These are phyloP conservation scores for Trichomonascus vanleenenianus DNA, from an alignment of 805 yeast species.

Conservation along the genomic window DNA sequence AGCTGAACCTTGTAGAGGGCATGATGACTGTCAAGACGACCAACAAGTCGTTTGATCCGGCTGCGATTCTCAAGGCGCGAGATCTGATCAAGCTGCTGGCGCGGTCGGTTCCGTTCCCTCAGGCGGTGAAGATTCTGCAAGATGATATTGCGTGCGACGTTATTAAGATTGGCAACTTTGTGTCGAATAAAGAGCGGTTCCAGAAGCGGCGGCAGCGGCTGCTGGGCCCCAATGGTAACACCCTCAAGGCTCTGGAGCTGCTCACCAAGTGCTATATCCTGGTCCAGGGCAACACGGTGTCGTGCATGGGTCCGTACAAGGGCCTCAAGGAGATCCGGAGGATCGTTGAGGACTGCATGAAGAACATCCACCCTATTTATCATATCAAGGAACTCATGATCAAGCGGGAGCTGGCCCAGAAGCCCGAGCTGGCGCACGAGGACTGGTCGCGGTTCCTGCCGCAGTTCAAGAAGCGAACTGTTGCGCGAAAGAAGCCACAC, in stretches of 20 bases:
- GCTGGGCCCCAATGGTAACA: conserved; percentile 95
- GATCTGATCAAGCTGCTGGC: conserved; percentile 90
- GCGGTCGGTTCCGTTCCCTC: conserved; percentile 94
- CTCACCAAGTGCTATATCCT: conserved; percentile 92
- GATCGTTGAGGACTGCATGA: conserved; percentile 97
- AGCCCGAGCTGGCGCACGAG: conserved; percentile 91
- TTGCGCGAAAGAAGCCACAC: conserved; percentile 84
- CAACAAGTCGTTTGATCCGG: conserved; percentile 92
- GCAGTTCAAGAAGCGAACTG: conserved; percentile 91
- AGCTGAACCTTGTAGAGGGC: conserved; percentile 87
- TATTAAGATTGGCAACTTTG: conserved; percentile 86
- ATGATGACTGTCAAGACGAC: conserved; percentile 96
- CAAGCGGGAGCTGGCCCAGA: conserved; percentile 87
- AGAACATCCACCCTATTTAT: conserved; percentile 93
- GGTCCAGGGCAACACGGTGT: conserved; percentile 95
- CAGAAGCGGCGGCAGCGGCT: conserved; percentile 92
- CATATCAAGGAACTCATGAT: conserved; percentile 97
- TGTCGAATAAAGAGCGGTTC: conserved; percentile 85
- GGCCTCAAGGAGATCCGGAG: conserved; percentile 89
- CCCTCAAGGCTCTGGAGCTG: conserved; percentile 89
- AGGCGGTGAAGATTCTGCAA: conserved; percentile 83
- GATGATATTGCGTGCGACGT: conserved; percentile 95
- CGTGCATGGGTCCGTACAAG: conserved; percentile 93
- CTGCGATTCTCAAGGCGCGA: conserved; percentile 85
- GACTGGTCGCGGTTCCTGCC: conserved; percentile 97